Conservation (phyloP, 768 basidiomycete genomes). For the Pholiota molesta region DNA sequence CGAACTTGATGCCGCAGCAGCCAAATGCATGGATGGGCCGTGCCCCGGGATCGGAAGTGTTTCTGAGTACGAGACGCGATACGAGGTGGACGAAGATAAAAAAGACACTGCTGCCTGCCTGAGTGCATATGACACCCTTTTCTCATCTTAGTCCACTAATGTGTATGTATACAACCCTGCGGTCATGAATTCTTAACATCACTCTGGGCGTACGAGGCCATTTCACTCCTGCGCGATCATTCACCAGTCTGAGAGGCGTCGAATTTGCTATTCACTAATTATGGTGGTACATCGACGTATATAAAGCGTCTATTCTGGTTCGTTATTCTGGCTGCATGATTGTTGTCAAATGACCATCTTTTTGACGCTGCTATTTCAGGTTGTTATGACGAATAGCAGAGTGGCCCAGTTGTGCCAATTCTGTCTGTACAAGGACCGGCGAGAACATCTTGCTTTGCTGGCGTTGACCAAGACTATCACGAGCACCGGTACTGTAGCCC, state of each 20-base stretch:
- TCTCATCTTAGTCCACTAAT: too few relatives aligned
- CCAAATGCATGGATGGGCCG: conserved; percentile 71
- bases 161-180: too few relatives aligned
- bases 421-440: background rate
- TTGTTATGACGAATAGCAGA: background rate
- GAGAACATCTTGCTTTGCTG: conserved; percentile 1
- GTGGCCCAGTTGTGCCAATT: background rate
- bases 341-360: conserved; percentile 4
- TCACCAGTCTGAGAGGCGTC: too few relatives aligned
- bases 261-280: too few relatives aligned
- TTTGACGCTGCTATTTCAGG: conserved; percentile 4
- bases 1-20: conserved; percentile 74
- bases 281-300: too few relatives aligned
- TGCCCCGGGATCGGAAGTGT: conserved; percentile 65
- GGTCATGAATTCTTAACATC: too few relatives aligned
- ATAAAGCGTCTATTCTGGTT: too few relatives aligned
- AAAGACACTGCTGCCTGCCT: too few relatives aligned
- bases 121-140: too few relatives aligned
- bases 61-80: conserved; percentile 65
- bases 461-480: background rate
- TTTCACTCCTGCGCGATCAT: too few relatives aligned
- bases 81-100: conserved; percentile 59
- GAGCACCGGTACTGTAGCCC: too few relatives aligned
- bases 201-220: too few relatives aligned
- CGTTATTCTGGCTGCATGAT: background rate